Evolutionary conservation across 768 basidiomycete species (phyloP).

Genomic region (Neoboletus subvelutipes): DNA sequence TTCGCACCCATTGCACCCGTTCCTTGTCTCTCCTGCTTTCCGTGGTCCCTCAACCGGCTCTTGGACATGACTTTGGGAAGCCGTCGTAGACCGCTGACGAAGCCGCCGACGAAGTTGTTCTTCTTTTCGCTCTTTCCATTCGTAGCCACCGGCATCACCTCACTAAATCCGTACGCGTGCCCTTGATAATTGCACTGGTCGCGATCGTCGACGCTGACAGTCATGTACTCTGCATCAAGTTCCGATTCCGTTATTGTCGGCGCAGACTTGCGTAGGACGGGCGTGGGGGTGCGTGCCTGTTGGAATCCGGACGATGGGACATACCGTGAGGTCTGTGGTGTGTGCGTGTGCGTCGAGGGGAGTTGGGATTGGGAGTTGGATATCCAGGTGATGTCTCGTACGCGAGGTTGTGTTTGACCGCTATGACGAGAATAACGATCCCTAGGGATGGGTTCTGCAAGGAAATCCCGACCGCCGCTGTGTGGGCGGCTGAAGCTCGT

Average conservation of each 20-base stretch:
- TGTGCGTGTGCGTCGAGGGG: slow-evolving; percentile 29
- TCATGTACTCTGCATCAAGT: slow-evolving; percentile 36
- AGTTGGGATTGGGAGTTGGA: slow-evolving; percentile 27
- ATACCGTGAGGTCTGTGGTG: slow-evolving; percentile 30
- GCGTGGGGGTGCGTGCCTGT: slow-evolving; percentile 28
- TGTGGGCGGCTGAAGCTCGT: slow-evolving; percentile 30
- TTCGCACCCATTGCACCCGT: not conserved
- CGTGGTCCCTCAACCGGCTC: slow-evolving; percentile 26
- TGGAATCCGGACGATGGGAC: slow-evolving; percentile 19
- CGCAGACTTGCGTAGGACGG: slow-evolving; percentile 28
- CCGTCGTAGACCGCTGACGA: slow-evolving; percentile 31
- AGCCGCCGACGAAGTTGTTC: slow-evolving; percentile 29
- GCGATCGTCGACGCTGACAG: slow-evolving; percentile 27
- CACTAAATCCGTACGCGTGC: slow-evolving; percentile 27
- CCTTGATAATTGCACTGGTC: slow-evolving; percentile 19
- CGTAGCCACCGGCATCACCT: slow-evolving; percentile 18
- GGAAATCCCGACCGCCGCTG: slow-evolving; percentile 30
- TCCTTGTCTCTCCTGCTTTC: slow-evolving; percentile 25
- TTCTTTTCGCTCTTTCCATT: slow-evolving; percentile 33
- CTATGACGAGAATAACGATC: slow-evolving; percentile 33
- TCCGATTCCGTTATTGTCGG: slow-evolving; percentile 34
- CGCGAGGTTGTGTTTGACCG: slow-evolving; percentile 24
- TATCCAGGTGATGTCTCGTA: slow-evolving; percentile 35
- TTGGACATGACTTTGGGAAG: slow-evolving; percentile 36
- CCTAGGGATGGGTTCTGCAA: slow-evolving; percentile 21